A percentile compares a stretch with the other conserved stretches of the same genome.
phyloP scores from a whole-genome alignment of 164 flowering plant species.

The Annona cherimola region DNA sequence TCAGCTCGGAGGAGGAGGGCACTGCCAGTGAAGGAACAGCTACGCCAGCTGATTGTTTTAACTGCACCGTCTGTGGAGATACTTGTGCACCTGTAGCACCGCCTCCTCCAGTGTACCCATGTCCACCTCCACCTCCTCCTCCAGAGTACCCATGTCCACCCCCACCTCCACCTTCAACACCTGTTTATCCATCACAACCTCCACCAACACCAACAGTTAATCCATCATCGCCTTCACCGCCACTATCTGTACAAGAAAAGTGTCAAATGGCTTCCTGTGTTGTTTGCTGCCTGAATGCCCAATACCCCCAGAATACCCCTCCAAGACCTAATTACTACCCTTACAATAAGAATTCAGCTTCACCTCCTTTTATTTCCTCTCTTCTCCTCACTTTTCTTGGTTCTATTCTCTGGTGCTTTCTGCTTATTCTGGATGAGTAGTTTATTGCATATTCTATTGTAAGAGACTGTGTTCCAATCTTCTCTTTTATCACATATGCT shows the following conservation, averaged over 20 bases:
- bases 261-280: slow-evolving; percentile 18
- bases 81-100: slow-evolving; percentile 22
- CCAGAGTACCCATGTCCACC: slow-evolving; percentile 15
- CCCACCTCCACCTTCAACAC: slow-evolving; percentile 9
- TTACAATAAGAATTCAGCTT: slow-evolving; percentile 4
- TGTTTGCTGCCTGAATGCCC: neutral
- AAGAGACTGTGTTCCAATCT: neutral
- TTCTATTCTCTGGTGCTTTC: neutral
- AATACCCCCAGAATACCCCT: slow-evolving; percentile 23
- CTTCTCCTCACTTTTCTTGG: neutral
- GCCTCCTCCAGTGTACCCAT: slow-evolving; percentile 15
- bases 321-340: slow-evolving; percentile 22
- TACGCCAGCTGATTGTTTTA: neutral
- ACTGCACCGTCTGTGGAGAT: slow-evolving; percentile 22
- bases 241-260: slow-evolving; percentile 12
- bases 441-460: neutral
- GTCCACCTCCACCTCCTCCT: slow-evolving; percentile 9
- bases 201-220: slow-evolving; percentile 12
- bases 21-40: slow-evolving; percentile 4
- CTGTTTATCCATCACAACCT: slow-evolving; percentile 12
- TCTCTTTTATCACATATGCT: neutral
- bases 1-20: neutral
- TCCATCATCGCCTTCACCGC: slow-evolving; percentile 13
- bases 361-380: neutral
- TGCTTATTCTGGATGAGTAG: neutral